A percentile compares a stretch with the other conserved stretches of the same genome.
These are phyloP conservation scores for Capronia americana DNA, from an alignment of 2,329 filamentous ascomycete species.

Conservation along the genomic window DNA sequence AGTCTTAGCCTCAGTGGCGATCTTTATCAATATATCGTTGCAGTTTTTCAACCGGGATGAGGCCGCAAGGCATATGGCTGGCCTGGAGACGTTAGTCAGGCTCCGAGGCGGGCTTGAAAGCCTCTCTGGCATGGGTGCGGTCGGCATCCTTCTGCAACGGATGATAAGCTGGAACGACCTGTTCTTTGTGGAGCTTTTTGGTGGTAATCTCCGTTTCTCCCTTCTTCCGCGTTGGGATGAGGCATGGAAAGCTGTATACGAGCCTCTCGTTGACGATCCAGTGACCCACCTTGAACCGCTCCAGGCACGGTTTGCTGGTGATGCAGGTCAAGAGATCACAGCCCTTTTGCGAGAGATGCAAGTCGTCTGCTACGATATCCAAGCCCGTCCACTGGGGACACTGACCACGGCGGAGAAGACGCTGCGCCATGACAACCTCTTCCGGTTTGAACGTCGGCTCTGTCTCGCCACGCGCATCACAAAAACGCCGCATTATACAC, in stretches of 20 bases:
- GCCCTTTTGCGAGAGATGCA: conserved; percentile 22
- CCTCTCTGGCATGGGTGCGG: conserved; percentile 16
- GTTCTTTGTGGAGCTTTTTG: conserved; percentile 24
- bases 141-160: conserved; percentile 19
- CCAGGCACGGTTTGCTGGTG: conserved; percentile 20
- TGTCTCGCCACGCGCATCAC: conserved; percentile 20
- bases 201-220: conserved; percentile 18
- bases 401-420: conserved; percentile 14
- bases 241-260: conserved; percentile 17
- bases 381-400: conserved; percentile 11
- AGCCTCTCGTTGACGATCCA: conserved; percentile 11
- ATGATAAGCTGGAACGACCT: conserved; percentile 25
- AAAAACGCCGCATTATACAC: background rate
- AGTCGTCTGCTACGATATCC: conserved; percentile 20
- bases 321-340: conserved; percentile 10
- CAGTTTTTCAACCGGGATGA: conserved; percentile 20
- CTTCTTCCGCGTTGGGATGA: conserved; percentile 20
- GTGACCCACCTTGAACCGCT: conserved; percentile 25
- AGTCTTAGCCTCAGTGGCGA: conserved; percentile 17
- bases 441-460: conserved; percentile 22
- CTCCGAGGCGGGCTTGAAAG: conserved; percentile 16
- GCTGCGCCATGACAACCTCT: conserved; percentile 19
- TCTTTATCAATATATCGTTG: conserved; percentile 18
- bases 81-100: conserved; percentile 16
- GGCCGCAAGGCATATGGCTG: conserved; percentile 14